Evolutionary conservation across 371 early-diverging fungal species (phyloP), one percentile per base, ranked within the genome.

Genomic region (Mucor racemosus): DNA sequence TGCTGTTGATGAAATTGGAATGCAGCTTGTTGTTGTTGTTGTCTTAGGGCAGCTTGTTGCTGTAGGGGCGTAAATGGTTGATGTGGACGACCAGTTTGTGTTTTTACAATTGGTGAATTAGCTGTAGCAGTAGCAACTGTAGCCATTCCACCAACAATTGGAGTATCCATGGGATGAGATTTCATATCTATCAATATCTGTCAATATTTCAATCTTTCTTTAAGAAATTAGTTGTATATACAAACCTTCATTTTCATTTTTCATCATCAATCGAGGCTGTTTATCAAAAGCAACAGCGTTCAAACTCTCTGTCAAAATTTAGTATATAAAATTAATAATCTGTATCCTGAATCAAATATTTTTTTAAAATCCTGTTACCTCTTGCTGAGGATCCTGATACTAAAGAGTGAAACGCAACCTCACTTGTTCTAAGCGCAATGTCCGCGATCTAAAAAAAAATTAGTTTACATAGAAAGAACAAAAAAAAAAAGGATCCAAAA

Each of bases 51-150:
- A 54, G 73, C 60, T 35, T 40, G 41, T 19, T 70, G 65, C 34
- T 72, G 72, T 13, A 63, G 64, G 33, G 60, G 53, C 5, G 62
- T 60, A 13, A 62, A 57, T 13, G 63, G 19, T 31, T 58, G 68
- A 10, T 46, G 62, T 1, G 61, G 44, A 48, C 50, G 53, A 11
- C 63, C 65, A 19, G 59, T 67, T 40, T 74, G 74, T 19, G 74
- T 74, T 41, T 67, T 74, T 13, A 74, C 74, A 36, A 74, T 61
- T 26, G 74, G 74, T 2, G 74, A 74, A 55, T 54, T 15, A 41
- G 42, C 31, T 31, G 53, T 26, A 53, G 31, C 13, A 13, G 53
- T 21, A 14, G 53, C 53, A 53, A 53, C 14, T 21, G 53, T 53
- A 21, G 53, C 53, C 64, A 48, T 38, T 5, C 39, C 54, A 38